Conservation (phyloP, 2,329 filamentous ascomycete genomes). For the Colletotrichum spinosum region DNA sequence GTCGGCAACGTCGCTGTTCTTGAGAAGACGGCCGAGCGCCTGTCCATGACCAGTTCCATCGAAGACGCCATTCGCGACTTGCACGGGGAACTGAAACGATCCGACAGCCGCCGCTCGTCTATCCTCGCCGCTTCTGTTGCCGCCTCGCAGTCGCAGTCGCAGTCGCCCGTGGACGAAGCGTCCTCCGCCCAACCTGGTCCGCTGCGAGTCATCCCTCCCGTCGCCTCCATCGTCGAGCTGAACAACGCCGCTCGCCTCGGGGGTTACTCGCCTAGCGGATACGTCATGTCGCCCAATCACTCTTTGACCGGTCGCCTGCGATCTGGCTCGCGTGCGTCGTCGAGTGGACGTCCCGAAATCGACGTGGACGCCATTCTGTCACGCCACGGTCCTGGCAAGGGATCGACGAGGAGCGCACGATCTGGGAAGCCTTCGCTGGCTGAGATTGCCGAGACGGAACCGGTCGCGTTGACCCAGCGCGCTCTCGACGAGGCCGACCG, state of each 20-base stretch:
- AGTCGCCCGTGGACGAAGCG: constrained; percentile 39
- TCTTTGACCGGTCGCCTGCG: constrained; percentile 69
- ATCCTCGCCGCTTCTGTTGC: constrained; percentile 63
- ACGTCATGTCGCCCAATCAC: constrained; percentile 74
- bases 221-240: constrained; percentile 75
- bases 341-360: constrained; percentile 51
- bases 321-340: constrained; percentile 65
- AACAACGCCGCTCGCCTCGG: constrained; percentile 75
- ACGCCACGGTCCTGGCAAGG: constrained; percentile 66
- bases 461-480: constrained; percentile 61
- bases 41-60: constrained; percentile 81
- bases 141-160: constrained; percentile 31
- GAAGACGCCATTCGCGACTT: constrained; percentile 82
- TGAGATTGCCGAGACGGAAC: constrained; percentile 69
- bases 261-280: constrained; percentile 76
- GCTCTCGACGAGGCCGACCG: constrained; percentile 67
- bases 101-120: constrained; percentile 75
- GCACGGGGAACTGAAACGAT: constrained; percentile 77
- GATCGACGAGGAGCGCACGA: constrained; percentile 62
- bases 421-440: constrained; percentile 65
- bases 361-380: constrained; percentile 57
- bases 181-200: constrained; percentile 43
- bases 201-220: constrained; percentile 58
- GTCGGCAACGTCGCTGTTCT: constrained; percentile 77
- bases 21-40: constrained; percentile 79